Percentiles rank a stretch among this genome's conserved stretches.
Conservation (phyloP, 2,329 filamentous ascomycete genomes). For the Fusarium proliferatum region DNA sequence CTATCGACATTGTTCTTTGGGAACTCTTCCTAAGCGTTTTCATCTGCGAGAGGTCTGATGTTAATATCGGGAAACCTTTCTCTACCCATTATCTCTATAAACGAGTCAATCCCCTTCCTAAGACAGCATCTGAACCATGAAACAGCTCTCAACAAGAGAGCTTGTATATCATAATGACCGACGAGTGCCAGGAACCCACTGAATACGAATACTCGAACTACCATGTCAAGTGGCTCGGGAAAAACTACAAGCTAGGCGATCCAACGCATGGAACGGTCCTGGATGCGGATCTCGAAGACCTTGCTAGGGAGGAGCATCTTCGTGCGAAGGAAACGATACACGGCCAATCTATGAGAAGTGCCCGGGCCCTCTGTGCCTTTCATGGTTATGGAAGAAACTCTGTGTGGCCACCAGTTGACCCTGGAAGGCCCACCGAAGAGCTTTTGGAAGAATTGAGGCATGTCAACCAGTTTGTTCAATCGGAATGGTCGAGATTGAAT, state of each 20-base stretch:
- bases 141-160: background rate
- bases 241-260: background rate
- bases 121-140: background rate
- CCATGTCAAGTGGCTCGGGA: conserved; percentile 8
- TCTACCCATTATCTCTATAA: background rate
- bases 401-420: conserved; percentile 32
- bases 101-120: background rate
- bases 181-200: background rate
- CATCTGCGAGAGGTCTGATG: background rate
- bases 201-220: background rate
- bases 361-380: background rate
- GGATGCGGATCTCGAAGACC: background rate
- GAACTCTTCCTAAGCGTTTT: background rate
- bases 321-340: background rate
- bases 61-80: background rate
- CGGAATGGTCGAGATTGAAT: conserved; percentile 5
- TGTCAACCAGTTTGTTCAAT: background rate
- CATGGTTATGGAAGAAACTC: conserved; percentile 10
- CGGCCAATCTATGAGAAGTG: background rate
- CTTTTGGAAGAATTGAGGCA: background rate
- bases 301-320: background rate
- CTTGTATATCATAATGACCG: background rate
- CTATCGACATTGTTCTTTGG: background rate
- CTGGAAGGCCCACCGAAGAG: background rate
- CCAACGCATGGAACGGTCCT: background rate